Conservation (phyloP, 2,329 filamentous ascomycete genomes). For the Apiospora hydei region DNA sequence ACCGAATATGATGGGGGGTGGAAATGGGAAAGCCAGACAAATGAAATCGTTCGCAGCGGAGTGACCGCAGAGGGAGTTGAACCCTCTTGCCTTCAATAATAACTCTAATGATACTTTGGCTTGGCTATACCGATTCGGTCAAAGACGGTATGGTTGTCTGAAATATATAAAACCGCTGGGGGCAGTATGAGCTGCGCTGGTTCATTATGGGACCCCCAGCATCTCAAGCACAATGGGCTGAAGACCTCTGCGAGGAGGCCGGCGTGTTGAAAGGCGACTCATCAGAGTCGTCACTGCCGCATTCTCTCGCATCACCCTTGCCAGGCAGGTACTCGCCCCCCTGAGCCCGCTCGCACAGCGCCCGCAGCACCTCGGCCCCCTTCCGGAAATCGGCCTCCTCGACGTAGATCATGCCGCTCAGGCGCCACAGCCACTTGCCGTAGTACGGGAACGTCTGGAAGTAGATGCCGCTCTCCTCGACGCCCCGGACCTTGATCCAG, state of each 20-base stretch:
- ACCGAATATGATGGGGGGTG: too few relatives aligned
- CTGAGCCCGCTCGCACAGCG: conserved; percentile 51
- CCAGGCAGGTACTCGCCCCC: conserved; percentile 41
- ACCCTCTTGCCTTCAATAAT: not conserved
- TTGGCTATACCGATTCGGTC: not conserved
- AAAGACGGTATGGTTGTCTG: not conserved
- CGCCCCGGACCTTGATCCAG: conserved; percentile 53
- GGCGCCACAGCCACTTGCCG: conserved; percentile 63
- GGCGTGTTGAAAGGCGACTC: not conserved
- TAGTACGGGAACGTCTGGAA: conserved; percentile 62
- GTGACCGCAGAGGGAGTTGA: not conserved
- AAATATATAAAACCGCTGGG: not conserved
- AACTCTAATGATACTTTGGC: not conserved
- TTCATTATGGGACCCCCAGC: not conserved
- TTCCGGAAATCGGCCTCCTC: conserved; percentile 64
- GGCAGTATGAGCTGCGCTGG: not conserved
- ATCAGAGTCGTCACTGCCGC: not conserved
- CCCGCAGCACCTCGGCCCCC: conserved; percentile 36
- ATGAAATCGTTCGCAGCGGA: not conserved
- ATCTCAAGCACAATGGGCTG: not conserved
- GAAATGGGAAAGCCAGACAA: too few relatives aligned
- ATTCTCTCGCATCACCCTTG: not conserved
- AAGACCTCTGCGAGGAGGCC: not conserved
- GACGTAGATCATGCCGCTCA: conserved; percentile 71
- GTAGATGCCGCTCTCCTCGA: conserved; percentile 59